Conservation (phyloP, 2,329 filamentous ascomycete species). For the Huntiella decipiens region DNA sequence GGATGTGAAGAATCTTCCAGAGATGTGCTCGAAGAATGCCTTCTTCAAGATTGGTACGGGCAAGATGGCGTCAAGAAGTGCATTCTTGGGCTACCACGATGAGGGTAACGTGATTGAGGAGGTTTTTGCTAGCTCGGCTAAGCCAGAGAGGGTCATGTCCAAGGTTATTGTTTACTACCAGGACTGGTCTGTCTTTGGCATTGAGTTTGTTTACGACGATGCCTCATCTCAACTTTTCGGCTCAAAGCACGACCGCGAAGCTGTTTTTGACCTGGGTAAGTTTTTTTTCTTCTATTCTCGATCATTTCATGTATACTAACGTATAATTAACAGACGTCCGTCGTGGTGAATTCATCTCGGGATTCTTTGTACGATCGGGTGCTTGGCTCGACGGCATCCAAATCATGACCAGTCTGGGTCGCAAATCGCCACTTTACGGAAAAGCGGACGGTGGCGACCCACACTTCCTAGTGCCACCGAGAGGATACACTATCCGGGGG, state of each 20-base stretch:
- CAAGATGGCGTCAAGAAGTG: constrained; percentile 56
- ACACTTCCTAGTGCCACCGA: constrained; percentile 70
- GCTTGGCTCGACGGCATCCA: constrained; percentile 77
- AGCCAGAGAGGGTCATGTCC: constrained; percentile 54
- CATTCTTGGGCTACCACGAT: constrained; percentile 51
- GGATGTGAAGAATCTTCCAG: constrained; percentile 57
- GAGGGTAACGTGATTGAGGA: constrained; percentile 56
- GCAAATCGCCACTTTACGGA: constrained; percentile 70
- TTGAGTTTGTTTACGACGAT: constrained; percentile 91
- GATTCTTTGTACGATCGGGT: constrained; percentile 66
- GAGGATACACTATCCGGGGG: constrained; percentile 75
- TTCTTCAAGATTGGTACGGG: constrained; percentile 52
- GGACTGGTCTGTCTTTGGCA: constrained; percentile 49
- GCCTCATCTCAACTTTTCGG: constrained; percentile 71
- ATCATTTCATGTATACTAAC: background rate
- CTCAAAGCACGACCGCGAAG: constrained; percentile 50
- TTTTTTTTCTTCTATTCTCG: constrained; percentile 9
- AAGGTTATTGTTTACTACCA: constrained; percentile 62
- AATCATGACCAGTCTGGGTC: constrained; percentile 73
- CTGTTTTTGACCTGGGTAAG: constrained; percentile 60
- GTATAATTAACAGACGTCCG: constrained; percentile 20
- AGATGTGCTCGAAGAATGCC: constrained; percentile 51
- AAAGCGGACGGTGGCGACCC: constrained; percentile 60
- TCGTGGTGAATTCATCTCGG: constrained; percentile 68
- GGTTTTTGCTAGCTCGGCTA: constrained; percentile 49